Percentiles rank a stretch among this genome's conserved stretches.
Conservation (phyloP, 1,139 yeast species). For the Magnusiomyces tetraspermus region DNA sequence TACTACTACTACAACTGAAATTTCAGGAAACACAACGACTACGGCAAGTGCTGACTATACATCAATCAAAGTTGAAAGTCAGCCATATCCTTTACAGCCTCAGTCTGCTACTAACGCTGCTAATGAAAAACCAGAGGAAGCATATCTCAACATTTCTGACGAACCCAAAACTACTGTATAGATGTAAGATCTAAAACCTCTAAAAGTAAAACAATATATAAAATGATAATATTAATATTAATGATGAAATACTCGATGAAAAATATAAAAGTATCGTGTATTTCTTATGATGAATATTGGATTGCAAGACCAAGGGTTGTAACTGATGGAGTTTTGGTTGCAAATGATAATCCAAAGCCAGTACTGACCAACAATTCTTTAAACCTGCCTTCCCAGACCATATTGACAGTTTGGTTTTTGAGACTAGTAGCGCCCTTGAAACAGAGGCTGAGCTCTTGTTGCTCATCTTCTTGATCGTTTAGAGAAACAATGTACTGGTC, state of each 20-base stretch:
- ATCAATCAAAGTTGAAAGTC: background rate
- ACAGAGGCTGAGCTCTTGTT: conserved; percentile 40
- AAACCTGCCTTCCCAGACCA: conserved; percentile 83
- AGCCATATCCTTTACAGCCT: background rate
- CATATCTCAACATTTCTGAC: background rate
- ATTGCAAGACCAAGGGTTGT: conserved; percentile 33
- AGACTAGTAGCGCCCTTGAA: conserved; percentile 66
- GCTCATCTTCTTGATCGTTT: conserved; percentile 10
- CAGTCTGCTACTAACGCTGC: background rate
- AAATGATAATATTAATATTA: no score
- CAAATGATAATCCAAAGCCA: conserved; percentile 48
- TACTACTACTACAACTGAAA: conserved; percentile 2
- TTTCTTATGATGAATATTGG: conserved; percentile 28
- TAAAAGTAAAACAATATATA: no score
- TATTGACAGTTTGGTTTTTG: conserved; percentile 48
- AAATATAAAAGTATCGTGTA: background rate
- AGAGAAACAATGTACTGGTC: background rate
- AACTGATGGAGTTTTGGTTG: conserved; percentile 27
- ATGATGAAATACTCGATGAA: no score
- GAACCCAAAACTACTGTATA: background rate
- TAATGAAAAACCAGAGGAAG: background rate
- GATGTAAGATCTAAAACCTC: no score
- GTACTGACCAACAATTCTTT: conserved; percentile 72
- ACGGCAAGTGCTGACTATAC: no score
- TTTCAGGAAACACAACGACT: background rate